Conservation (phyloP, 768 basidiomycete species). For the Suillus lakei region DNA sequence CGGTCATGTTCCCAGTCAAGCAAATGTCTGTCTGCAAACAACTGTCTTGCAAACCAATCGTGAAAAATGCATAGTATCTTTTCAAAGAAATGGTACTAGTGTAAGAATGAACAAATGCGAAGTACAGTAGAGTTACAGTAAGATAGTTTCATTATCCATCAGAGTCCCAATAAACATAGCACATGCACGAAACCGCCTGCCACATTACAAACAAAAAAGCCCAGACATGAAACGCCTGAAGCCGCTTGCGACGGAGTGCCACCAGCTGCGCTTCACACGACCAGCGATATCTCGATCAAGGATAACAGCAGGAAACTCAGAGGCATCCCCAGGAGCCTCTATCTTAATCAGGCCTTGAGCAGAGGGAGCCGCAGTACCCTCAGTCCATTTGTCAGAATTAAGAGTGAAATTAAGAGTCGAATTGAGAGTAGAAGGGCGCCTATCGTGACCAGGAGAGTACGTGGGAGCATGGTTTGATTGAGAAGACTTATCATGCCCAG, state of each 20-base stretch:
- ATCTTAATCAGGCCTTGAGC: conserved; percentile 27
- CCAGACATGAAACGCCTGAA: conserved; percentile 1
- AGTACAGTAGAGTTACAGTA: neutral
- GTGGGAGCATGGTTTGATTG: conserved; percentile 29
- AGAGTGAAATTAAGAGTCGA: conserved; percentile 11
- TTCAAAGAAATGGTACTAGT: neutral
- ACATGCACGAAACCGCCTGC: neutral
- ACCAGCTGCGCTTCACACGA: neutral
- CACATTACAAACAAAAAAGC: neutral
- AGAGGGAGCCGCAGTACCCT: conserved; percentile 26
- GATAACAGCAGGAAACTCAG: conserved; percentile 8
- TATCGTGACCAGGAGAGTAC: conserved; percentile 33
- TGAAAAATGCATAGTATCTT: neutral
- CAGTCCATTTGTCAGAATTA: conserved; percentile 36
- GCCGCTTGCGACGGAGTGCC: neutral
- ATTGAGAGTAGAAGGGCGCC: conserved; percentile 28
- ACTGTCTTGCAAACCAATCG: neutral
- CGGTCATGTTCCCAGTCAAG: neutral
- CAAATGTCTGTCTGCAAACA: neutral
- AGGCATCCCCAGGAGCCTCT: conserved; percentile 28
- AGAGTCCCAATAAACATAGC: conserved; percentile 8
- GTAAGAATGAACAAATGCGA: neutral
- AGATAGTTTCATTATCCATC: conserved; percentile 7
- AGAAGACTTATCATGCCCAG: conserved; percentile 20
- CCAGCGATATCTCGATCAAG: too few species aligned